Evolutionary conservation across 1,284 basidiomycete species (phyloP).

Genomic region (Ceratobasidium sp.): DNA sequence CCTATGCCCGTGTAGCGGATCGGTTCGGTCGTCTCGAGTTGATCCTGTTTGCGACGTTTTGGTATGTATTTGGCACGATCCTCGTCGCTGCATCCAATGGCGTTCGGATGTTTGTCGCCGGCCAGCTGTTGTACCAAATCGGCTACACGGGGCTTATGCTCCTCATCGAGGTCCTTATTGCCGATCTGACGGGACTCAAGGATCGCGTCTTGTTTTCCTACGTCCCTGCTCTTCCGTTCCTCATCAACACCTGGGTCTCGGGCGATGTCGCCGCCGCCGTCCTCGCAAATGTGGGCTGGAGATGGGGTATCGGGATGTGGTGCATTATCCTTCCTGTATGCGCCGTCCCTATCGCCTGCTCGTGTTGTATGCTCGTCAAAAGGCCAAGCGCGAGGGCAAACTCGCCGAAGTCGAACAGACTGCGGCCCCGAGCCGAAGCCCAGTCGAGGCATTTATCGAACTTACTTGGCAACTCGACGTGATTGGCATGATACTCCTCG

Average conservation of each 20-base stretch:
- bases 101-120: conserved; percentile 49
- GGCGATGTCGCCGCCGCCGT: conserved; percentile 49
- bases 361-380: conserved; percentile 47
- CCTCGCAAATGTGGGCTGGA: conserved; percentile 48
- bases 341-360: conserved; percentile 47
- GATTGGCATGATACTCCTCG: conserved; percentile 50
- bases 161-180: conserved; percentile 52
- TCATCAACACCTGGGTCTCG: conserved; percentile 53
- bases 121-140: conserved; percentile 50
- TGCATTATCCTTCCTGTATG: conserved; percentile 52
- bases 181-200: conserved; percentile 51
- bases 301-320: conserved; percentile 54
- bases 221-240: conserved; percentile 52
- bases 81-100: conserved; percentile 48
- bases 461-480: conserved; percentile 53
- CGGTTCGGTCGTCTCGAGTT: conserved; percentile 51
- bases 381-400: conserved; percentile 43
- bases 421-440: conserved; percentile 44
- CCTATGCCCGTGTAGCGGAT: not conserved
- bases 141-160: conserved; percentile 51
- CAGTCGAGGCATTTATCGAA: conserved; percentile 44
- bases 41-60: conserved; percentile 48
- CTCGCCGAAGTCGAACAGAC: conserved; percentile 46
- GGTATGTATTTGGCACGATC: conserved; percentile 51
- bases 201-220: conserved; percentile 53